Base-by-base conservation (phyloP, 148 eudicot species). In the Suaeda aralocaspica region DNA sequence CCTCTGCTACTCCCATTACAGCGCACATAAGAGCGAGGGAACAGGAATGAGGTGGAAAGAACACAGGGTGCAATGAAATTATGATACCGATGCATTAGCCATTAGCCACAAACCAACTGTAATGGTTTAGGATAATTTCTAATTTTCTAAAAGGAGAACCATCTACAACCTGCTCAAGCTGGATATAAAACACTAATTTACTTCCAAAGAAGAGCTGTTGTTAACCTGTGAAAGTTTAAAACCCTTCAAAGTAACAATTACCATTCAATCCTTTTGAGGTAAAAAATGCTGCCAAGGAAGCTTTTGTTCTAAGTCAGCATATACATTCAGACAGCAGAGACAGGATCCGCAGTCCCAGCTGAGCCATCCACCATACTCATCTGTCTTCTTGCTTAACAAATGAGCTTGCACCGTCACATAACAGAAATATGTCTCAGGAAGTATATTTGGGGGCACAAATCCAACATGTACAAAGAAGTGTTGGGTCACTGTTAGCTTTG, bases 361-460 rank as follows among this genome's bases (percentile, higher is more conserved):
- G 57, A 59, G 74, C 85, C 89, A 31, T 86, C 88, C 67, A 78
- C 75, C 73, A 73, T 45, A 68, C 83, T 80, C 75, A 83, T 69
- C 46, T 85, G 88, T 76, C 88, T 80, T 80, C 81, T 83, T 74
- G 83, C 85, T 79, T 91, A 25, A 71, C 84, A 60, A 85, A 66
- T 82, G 86, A 74, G 82, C 88, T 83, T 91, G 96, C 69, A 88
- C 96, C 96, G 60, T 57, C 49, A 70, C 41, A 66, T 55, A 63
- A 46, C 28, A 74, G n/a, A 69, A n/a, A 55, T 9, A 45, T 51
- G 24, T 49, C 53, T 49, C 5, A 14, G 53, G 53, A 49, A 16
- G 53, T 49, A n/a, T n/a, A n/a, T n/a, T n/a, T n/a, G n/a, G n/a
- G n/a, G n/a, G n/a, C n/a, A n/a, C n/a, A n/a, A n/a, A n/a, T n/a